Base-by-base conservation (phyloP, 176 grass and related monocot species). In the Saccharum spontaneum region DNA sequence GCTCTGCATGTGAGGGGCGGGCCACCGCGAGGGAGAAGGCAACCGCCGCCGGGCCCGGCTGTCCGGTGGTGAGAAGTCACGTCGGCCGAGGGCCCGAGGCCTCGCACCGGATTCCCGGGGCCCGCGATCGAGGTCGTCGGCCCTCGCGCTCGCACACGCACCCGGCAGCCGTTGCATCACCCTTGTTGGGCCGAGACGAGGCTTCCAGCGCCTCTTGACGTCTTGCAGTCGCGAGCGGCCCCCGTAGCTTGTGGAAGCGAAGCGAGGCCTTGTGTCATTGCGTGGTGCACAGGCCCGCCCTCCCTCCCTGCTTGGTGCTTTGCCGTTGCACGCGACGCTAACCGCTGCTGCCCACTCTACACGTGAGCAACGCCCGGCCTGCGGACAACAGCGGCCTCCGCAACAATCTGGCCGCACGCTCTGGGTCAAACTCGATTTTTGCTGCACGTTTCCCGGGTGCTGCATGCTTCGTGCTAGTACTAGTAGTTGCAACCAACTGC, bases 1-100 rank as follows among this genome's bases (percentile, higher is more conserved):
- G 82, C 81, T 18, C 33, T 18, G 69, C 88, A 82, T 86, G 88
- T 86, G 88, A 82, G 88, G 66, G 71, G 78, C 55, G 43, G 83
- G 66, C 78, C 83, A 77, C 65, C 8, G 45, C 76, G 60, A 36
- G 13, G 28, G 63, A 45, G 57, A 67, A 39, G 18, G 74, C 80
- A 49, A 22, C 74, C 15, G 64, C 74, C 15, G 64, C 60, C 37
- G 37, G 57, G 57, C 37, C 76, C 55, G 73, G 50, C 16, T 59
- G 74, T 36, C 49, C 14, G 10, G 8, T 76, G 71, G 30, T 17
- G 57, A 12, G 20, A 61, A 14, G 39, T 41, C 55, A 41, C 20
- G 75, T 41, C 67, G 5, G 13, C 62, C 62, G 6, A 20, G 28
- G 39, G 8, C 14, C 28, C 31, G 15, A 52, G 77, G 59, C 60